Conservation (phyloP, 2,329 filamentous ascomycete species). For the Penicillium sp. region DNA sequence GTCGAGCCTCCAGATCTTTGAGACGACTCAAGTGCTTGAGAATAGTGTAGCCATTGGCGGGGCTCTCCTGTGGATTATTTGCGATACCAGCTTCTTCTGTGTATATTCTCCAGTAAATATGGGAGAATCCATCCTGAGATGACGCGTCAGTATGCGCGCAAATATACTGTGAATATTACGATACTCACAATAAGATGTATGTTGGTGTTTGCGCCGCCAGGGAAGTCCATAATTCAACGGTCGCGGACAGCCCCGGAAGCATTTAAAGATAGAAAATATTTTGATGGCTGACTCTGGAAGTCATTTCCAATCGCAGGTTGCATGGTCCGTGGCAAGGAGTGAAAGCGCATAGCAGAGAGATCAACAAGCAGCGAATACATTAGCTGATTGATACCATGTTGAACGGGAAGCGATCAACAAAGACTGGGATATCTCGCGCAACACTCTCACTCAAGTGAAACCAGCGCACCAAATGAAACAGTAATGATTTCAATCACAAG, state of each 20-base stretch:
- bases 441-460: conserved; percentile 3
- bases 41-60: conserved; percentile 31
- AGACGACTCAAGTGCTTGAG: conserved; percentile 34
- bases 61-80: conserved; percentile 25
- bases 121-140: conserved; percentile 36
- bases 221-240: conserved; percentile 37
- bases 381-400: conserved; percentile 12
- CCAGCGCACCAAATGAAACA: not conserved
- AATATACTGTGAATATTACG: not conserved
- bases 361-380: conserved; percentile 17
- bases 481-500: not conserved
- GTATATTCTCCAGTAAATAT: conserved; percentile 38
- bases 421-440: conserved; percentile 5
- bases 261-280: conserved; percentile 23
- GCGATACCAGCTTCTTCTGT: conserved; percentile 30
- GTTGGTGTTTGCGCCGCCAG: conserved; percentile 36
- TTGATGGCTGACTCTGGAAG: conserved; percentile 19
- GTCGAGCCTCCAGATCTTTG: conserved; percentile 31
- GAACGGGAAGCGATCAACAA: conserved; percentile 5
- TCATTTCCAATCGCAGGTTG: conserved; percentile 28
- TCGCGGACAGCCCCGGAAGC: conserved; percentile 22
- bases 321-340: conserved; percentile 17
- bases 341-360: conserved; percentile 13
- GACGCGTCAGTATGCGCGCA: conserved; percentile 16
- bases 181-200: conserved; percentile 36